Evolutionary conservation across 805 yeast species (phyloP).

Genomic region (Ogataea trehalophila): DNA sequence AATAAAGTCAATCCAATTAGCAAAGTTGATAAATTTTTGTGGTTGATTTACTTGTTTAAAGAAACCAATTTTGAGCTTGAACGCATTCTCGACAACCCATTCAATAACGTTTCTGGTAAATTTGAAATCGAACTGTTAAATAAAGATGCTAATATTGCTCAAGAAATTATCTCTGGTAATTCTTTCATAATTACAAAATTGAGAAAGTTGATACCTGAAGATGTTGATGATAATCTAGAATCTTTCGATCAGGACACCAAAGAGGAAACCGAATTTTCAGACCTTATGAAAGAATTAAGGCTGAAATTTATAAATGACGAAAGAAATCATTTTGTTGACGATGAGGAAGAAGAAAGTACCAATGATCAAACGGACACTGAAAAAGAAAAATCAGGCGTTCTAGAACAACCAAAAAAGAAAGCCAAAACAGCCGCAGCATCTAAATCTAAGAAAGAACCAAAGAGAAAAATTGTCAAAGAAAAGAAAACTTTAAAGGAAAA

Average conservation of each 20-base stretch:
- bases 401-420: background rate
- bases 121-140: constrained; percentile 5
- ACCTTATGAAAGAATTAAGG: constrained; percentile 42
- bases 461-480: background rate
- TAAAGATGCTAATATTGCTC: constrained; percentile 13
- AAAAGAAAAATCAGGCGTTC: background rate
- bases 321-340: background rate
- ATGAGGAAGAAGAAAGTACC: background rate
- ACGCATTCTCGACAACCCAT: constrained; percentile 33
- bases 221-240: background rate
- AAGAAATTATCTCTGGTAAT: constrained; percentile 18
- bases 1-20: constrained; percentile 54
- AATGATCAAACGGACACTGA: background rate
- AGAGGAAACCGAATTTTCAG: constrained; percentile 43
- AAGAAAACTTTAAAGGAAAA: background rate
- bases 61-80: constrained; percentile 63
- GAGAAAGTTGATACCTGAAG: constrained; percentile 20
- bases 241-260: constrained; percentile 35
- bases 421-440: background rate
- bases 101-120: constrained; percentile 14
- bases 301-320: constrained; percentile 22
- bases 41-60: constrained; percentile 76
- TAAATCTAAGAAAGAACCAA: background rate
- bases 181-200: constrained; percentile 22
- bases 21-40: constrained; percentile 69